Evolutionary conservation across 345 rosid genomes (phyloP).

Genomic region (Draba incana): DNA sequence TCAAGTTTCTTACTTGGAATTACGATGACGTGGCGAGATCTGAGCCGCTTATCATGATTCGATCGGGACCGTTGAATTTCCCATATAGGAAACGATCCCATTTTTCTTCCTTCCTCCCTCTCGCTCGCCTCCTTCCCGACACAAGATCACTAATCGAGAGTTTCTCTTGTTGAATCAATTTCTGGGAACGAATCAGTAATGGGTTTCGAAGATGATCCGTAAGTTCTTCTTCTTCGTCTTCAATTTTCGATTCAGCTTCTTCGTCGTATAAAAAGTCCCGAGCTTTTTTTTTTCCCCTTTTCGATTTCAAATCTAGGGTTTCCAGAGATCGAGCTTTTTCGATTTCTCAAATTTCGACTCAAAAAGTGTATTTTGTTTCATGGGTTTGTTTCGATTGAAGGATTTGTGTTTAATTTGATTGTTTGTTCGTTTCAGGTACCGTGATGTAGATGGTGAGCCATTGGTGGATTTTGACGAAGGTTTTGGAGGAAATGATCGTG

Average conservation of each 20-base stretch:
- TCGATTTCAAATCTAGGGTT: slow-evolving; percentile 40
- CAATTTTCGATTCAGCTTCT: not conserved
- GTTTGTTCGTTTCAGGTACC: slow-evolving; percentile 51
- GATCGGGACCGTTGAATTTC: slow-evolving; percentile 36
- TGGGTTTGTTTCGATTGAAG: slow-evolving; percentile 17
- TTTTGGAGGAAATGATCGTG: slow-evolving; percentile 62
- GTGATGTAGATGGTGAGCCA: slow-evolving; percentile 95
- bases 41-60: not conserved
- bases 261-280: not conserved
- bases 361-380: not conserved
- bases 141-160: slow-evolving; percentile 22
- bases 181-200: slow-evolving; percentile 37
- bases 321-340: slow-evolving; percentile 22
- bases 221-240: slow-evolving; percentile 32
- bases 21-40: slow-evolving; percentile 36
- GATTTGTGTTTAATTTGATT: not conserved
- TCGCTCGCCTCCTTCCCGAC: not conserved
- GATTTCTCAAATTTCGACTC: not conserved
- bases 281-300: not conserved
- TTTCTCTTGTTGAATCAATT: slow-evolving; percentile 20
- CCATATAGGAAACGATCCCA: not conserved
- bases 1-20: not conserved
- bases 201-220: slow-evolving; percentile 86
- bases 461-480: slow-evolving; percentile 85
- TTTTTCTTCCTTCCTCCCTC: not conserved